These are phyloP conservation scores for Phylloporus sp. DNA, from an alignment of 768 basidiomycete species.

Conservation along the genomic window DNA sequence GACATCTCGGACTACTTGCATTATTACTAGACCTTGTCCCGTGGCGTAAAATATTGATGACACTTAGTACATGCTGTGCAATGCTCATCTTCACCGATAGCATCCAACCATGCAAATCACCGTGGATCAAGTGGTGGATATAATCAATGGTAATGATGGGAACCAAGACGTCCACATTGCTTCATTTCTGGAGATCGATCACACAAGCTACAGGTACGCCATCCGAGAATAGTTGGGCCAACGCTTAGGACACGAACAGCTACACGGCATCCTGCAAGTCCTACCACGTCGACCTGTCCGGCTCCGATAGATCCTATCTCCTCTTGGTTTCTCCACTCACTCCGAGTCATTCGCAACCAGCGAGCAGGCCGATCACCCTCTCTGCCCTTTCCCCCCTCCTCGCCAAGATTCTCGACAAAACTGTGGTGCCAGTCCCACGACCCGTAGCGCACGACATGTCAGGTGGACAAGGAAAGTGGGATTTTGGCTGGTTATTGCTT, in stretches of 20 bases:
- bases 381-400: constrained; percentile 37
- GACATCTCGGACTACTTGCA: background rate
- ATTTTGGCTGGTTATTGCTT: constrained; percentile 26
- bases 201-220: constrained; percentile 31
- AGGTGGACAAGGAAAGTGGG: constrained; percentile 15
- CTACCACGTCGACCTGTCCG: constrained; percentile 26
- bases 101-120: constrained; percentile 17
- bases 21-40: too few species aligned
- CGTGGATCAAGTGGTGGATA: constrained; percentile 27
- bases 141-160: constrained; percentile 26
- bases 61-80: too few species aligned
- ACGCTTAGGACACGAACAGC: constrained; percentile 14
- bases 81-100: too few species aligned
- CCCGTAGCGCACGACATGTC: constrained; percentile 46
- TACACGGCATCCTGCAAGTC: constrained; percentile 24
- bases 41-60: too few species aligned
- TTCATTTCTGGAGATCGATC: constrained; percentile 22
- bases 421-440: constrained; percentile 47
- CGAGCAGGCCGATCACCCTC: constrained; percentile 24
- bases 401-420: constrained; percentile 37
- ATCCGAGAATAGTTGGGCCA: background rate
- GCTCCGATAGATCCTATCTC: constrained; percentile 25
- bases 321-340: constrained; percentile 19
- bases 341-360: constrained; percentile 6
- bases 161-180: constrained; percentile 6